phyloP scores from a whole-genome alignment of 352 stramenopile genomes.

The Aphanomyces cochlioides region DNA sequence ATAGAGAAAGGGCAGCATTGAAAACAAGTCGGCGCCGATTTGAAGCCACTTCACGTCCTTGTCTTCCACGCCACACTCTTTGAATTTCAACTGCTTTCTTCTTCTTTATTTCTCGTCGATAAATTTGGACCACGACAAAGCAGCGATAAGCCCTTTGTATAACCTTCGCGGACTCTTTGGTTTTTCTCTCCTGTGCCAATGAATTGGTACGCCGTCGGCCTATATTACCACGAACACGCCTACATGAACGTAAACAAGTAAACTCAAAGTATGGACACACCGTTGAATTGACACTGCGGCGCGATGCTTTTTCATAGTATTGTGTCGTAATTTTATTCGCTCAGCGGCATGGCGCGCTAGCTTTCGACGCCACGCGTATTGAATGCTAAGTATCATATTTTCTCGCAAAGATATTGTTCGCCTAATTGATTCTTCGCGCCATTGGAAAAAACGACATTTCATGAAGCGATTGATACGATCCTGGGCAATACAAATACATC shows the following conservation, averaged over 20 bases:
- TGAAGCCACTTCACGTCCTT: not conserved
- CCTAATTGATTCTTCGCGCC: not conserved
- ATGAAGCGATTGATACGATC: conserved; percentile 5
- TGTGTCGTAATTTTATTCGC: not conserved
- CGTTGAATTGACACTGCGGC: conserved; percentile 7
- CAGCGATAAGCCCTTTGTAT: conserved; percentile 16
- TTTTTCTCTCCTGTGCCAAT: not conserved
- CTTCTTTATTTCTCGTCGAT: conserved; percentile 20
- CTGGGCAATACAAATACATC: conserved; percentile 16
- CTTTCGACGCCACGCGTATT: conserved; percentile 21
- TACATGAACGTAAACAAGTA: not conserved
- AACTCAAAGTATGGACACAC: not conserved
- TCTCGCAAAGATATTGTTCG: not conserved
- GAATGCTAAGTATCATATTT: conserved; percentile 9
- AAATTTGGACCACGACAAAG: not conserved
- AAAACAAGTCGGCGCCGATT: not conserved
- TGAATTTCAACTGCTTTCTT: not conserved
- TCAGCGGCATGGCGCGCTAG: not conserved
- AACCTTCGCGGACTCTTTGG: not conserved
- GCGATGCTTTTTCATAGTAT: not conserved
- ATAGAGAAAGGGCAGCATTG: not conserved
- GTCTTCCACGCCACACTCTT: conserved; percentile 7
- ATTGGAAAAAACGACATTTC: not conserved
- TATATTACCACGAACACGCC: not conserved
- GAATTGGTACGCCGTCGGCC: not conserved